phyloP scores from a whole-genome alignment of 78 protist species.

The Bodo saltans region DNA sequence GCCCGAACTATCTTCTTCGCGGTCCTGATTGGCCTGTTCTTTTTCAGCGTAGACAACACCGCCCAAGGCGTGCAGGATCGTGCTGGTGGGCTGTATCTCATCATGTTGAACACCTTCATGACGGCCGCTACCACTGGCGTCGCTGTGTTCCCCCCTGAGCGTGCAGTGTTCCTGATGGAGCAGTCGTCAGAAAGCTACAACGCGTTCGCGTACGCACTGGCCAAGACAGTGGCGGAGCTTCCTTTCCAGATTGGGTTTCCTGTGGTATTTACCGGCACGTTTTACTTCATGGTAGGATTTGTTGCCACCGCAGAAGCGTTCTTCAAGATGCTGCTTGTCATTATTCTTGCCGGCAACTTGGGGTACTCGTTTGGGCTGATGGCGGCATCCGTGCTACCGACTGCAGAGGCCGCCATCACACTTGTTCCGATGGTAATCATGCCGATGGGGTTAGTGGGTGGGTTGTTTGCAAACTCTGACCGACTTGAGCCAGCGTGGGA shows the following conservation, averaged over 20 bases:
- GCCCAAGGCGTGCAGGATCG: background rate
- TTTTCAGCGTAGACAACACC: background rate
- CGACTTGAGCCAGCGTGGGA: background rate
- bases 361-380: conserved; percentile 15
- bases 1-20: too few relatives aligned
- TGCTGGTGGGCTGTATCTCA: background rate
- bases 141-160: background rate
- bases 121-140: background rate
- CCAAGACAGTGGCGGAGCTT: background rate
- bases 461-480: background rate
- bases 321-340: background rate
- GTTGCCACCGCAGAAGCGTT: background rate
- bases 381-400: background rate
- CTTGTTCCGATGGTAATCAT: background rate
- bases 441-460: background rate
- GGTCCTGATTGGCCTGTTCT: background rate
- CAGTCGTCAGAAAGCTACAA: background rate
- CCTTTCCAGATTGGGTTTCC: background rate
- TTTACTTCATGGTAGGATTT: background rate
- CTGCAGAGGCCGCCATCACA: background rate
- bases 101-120: background rate
- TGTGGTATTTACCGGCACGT: background rate
- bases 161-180: background rate
- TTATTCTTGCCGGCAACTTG: background rate
- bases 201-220: background rate